These are phyloP conservation scores for Fusarium fujikuroi DNA, from an alignment of 2,329 filamentous ascomycete species.

Conservation along the genomic window DNA sequence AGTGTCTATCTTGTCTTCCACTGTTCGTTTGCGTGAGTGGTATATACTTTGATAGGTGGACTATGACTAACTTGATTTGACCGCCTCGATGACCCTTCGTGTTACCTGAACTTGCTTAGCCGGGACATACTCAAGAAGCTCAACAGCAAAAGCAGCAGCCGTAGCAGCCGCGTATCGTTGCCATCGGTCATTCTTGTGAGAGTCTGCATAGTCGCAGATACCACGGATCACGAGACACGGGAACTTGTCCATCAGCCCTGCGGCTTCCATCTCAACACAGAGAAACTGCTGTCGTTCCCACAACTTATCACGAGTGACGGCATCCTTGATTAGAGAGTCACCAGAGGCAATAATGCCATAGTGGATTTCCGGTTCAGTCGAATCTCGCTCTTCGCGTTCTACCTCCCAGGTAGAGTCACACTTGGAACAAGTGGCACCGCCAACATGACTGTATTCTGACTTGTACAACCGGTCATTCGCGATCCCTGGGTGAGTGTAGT, in stretches of 20 bases:
- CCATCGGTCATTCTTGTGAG: background rate
- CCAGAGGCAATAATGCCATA: too few relatives aligned
- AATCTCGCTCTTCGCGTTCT: too few relatives aligned
- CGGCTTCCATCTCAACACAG: too few relatives aligned
- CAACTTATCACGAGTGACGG: too few relatives aligned
- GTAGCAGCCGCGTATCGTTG: background rate
- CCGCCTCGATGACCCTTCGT: slow-evolving; percentile 61
- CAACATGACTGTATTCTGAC: too few relatives aligned
- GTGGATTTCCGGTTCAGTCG: too few relatives aligned
- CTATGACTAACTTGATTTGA: background rate
- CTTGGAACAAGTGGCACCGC: too few relatives aligned
- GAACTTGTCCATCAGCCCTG: background rate
- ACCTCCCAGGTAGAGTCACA: too few relatives aligned
- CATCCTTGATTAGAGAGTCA: too few relatives aligned
- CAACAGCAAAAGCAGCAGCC: background rate
- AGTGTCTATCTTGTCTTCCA: background rate
- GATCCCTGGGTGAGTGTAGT: too few relatives aligned
- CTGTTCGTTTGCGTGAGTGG: rapidly evolving
- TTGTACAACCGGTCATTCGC: too few relatives aligned
- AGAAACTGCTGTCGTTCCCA: too few relatives aligned
- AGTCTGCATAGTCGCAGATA: background rate
- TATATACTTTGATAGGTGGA: background rate
- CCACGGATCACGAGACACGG: background rate
- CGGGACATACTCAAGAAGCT: background rate
- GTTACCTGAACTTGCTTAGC: slow-evolving; percentile 65